Conservation (phyloP, 768 basidiomycete species). For the Rhizopogon vinicolor region DNA sequence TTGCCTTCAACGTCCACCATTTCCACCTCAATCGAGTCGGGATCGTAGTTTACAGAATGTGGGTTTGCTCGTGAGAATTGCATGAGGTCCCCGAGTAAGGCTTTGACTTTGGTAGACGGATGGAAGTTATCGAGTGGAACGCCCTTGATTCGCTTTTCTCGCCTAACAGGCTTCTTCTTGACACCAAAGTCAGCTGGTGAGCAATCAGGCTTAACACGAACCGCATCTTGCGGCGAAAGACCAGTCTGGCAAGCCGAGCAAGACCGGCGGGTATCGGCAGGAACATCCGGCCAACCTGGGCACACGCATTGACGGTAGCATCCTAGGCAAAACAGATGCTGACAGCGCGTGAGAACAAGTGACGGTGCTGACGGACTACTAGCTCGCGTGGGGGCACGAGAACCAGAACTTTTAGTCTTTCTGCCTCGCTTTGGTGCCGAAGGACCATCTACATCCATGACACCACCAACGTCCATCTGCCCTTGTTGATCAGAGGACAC, state of each 20-base stretch:
- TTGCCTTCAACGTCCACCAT: constrained; percentile 75
- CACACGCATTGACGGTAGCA: constrained; percentile 84
- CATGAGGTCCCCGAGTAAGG: constrained; percentile 74
- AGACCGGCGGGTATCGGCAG: constrained; percentile 47
- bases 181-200: constrained; percentile 31
- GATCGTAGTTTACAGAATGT: constrained; percentile 83
- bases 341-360: constrained; percentile 84
- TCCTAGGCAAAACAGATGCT: constrained; percentile 84
- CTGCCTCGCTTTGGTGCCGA: constrained; percentile 45
- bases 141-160: constrained; percentile 64
- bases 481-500: constrained; percentile 35
- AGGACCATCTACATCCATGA: constrained; percentile 45
- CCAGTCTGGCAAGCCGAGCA: constrained; percentile 79
- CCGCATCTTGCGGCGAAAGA: constrained; percentile 68
- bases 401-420: constrained; percentile 51
- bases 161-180: constrained; percentile 63
- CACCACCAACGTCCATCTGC: constrained; percentile 33
- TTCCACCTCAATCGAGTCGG: constrained; percentile 64
- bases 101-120: constrained; percentile 86
- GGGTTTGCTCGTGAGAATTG: constrained; percentile 83
- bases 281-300: constrained; percentile 74
- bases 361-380: constrained; percentile 62
- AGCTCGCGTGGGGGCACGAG: constrained; percentile 70
- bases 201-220: constrained; percentile 72
- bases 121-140: constrained; percentile 50